Conservation (phyloP, 441 rosid genomes). For the Mallotus japonicus region DNA sequence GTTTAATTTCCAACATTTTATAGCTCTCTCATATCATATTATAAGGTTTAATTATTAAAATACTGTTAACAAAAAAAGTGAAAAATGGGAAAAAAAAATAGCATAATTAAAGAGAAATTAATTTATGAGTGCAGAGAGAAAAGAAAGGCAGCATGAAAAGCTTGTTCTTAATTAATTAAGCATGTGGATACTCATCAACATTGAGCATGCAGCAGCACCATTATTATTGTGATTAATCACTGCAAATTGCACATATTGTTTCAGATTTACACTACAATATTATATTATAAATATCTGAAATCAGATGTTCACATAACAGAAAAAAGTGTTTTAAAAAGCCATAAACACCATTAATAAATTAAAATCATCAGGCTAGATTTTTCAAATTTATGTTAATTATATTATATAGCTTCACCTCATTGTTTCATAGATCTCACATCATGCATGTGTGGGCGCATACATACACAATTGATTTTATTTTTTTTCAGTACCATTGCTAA, state of each 20-base stretch:
- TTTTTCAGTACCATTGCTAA: no score
- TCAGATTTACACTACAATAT: neutral
- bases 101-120: no score
- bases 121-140: no score
- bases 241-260: neutral
- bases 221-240: slow-evolving; percentile 2
- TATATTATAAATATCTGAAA: neutral
- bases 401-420: neutral
- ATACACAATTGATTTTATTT: neutral
- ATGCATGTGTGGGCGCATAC: neutral
- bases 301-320: neutral
- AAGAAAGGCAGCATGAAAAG: neutral
- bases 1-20: no score
- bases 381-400: neutral
- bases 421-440: slow-evolving; percentile 1
- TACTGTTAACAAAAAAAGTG: no score
- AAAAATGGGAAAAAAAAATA: no score
- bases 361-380: neutral
- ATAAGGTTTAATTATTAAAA: no score
- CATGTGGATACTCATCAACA: slow-evolving; percentile 9
- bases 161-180: neutral
- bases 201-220: neutral
- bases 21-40: no score
- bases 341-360: neutral
- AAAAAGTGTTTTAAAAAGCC: neutral